Evolutionary conservation across 129 eudicot genomes (phyloP), one percentile per base, ranked within the genome.

Genomic region (Solidago caesia): DNA sequence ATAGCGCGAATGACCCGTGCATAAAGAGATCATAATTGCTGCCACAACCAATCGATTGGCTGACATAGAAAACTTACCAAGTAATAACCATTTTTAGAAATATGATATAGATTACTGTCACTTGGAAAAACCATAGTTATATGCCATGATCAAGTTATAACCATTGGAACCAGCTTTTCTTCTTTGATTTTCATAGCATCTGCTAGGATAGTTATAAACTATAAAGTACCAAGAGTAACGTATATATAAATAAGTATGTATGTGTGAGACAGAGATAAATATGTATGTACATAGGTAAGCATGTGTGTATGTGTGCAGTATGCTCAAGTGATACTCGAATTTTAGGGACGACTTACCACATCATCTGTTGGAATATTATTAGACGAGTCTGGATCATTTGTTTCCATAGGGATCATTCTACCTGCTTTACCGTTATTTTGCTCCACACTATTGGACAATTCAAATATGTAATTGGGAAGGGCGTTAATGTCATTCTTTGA

Each of bases 381-480:
- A 90, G 75, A 39, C 75, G 11, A 44, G 68, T 74, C 72, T 26
- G 75, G 79, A 16, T 76, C 81, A 71, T 82, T 80, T 62, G 85
- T 83, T 62, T 81, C 87, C 58, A 85, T 25, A 49, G 96, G 89
- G 27, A 87, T 62, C 92, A 90, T 87, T 44, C 77, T 82, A 71
- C 96, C 90, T 55, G 81, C 85, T 77, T 82, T 88, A 74, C 39
- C 73, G 44, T 73, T 41, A 12, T 74, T 65, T 77, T 81, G 83
- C 26, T 80, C 87, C 64, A 61, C 84, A 75, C 77, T 76, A 33
- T 71, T 71, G 63, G 77, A 82, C 33, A 63, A 33, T 62, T 68
- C 81, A 78, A 74, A 89, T 78, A 16, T 86, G 79, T 89, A 86
- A 58, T 80, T 89, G 9, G 88, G 87, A 67, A 89, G 96, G 60